Conservation (phyloP, 352 stramenopile species). For the Phytophthora quininea region DNA sequence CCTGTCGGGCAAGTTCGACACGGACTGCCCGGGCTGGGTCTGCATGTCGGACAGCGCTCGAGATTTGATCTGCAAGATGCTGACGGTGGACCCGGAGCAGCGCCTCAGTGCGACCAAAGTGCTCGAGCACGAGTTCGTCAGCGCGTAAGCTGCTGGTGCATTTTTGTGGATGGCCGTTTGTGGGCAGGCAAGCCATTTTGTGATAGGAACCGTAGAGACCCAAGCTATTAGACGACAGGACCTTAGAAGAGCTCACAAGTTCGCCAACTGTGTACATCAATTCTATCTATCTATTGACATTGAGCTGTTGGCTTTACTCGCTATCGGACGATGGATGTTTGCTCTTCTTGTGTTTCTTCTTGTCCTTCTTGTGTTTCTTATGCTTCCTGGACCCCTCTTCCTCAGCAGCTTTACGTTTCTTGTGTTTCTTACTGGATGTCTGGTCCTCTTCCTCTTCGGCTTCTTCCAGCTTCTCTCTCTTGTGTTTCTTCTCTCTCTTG, state of each 20-base stretch:
- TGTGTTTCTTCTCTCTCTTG: slow-evolving; percentile 6
- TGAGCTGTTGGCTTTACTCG: slow-evolving; percentile 25
- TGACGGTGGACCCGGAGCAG: slow-evolving; percentile 46
- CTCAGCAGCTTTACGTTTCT: slow-evolving; percentile 21
- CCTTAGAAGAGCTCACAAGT: slow-evolving; percentile 29
- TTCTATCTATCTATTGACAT: slow-evolving; percentile 14
- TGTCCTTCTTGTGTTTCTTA: slow-evolving; percentile 37
- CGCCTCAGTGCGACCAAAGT: slow-evolving; percentile 53
- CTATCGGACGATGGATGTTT: slow-evolving; percentile 11
- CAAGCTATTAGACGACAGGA: background rate
- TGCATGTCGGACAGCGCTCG: slow-evolving; percentile 49
- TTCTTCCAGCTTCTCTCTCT: slow-evolving; percentile 34
- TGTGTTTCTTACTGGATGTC: slow-evolving; percentile 16
- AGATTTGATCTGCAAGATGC: slow-evolving; percentile 48
- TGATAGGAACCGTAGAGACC: slow-evolving; percentile 6
- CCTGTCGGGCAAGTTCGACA: slow-evolving; percentile 43
- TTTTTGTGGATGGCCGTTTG: slow-evolving; percentile 1
- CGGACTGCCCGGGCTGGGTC: slow-evolving; percentile 37
- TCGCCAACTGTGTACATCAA: slow-evolving; percentile 15
- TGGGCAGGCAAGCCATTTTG: slow-evolving; percentile 1
- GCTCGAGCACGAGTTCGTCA: slow-evolving; percentile 54
- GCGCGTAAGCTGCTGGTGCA: slow-evolving; percentile 6
- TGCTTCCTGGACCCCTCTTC: slow-evolving; percentile 11
- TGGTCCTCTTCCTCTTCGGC: slow-evolving; percentile 17
- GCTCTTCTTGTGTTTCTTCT: slow-evolving; percentile 39